Conservation (phyloP, 192 early-diverging fungal genomes). For the Coemansia javaensis region DNA sequence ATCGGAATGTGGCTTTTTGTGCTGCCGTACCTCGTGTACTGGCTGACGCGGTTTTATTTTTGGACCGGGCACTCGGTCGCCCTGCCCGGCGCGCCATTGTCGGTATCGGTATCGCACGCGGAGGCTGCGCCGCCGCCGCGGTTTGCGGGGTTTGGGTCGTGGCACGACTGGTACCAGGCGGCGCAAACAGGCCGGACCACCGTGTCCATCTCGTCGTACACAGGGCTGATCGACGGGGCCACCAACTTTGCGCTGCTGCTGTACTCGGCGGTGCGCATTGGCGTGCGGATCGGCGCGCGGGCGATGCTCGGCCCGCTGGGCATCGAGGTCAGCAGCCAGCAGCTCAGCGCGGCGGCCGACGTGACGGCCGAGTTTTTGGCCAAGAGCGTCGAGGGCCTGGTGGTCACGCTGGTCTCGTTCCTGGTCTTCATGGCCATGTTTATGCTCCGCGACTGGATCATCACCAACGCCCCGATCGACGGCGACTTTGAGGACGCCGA, state of each 20-base stretch:
- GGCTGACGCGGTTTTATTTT: constrained; percentile 82
- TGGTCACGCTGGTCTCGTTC: constrained; percentile 70
- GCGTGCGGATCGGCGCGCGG: constrained; percentile 4
- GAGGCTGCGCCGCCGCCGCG: no score
- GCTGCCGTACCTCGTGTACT: constrained; percentile 77
- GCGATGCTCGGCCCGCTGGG: constrained; percentile 11
- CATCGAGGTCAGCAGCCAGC: constrained; percentile 8
- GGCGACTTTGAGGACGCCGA: constrained; percentile 42
- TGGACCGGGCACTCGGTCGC: constrained; percentile 60
- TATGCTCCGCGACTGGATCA: constrained; percentile 84
- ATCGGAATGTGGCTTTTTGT: constrained; percentile 70
- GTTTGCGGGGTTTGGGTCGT: constrained; percentile 32
- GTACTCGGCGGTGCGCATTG: constrained; percentile 22
- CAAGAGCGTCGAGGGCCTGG: constrained; percentile 81
- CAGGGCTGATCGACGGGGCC: constrained; percentile 37
- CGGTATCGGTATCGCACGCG: no score
- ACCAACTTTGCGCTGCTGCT: constrained; percentile 17
- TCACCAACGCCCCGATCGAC: constrained; percentile 38
- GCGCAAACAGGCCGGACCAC: constrained; percentile 7
- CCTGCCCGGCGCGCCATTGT: not conserved
- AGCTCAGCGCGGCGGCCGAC: constrained; percentile 17
- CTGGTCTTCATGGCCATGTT: constrained; percentile 76
- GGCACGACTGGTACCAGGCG: constrained; percentile 33
- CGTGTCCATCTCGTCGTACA: constrained; percentile 29
- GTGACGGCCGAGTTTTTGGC: constrained; percentile 45